Base-by-base conservation (phyloP, 805 yeast genomes). In the Candida cerambycidarum region DNA sequence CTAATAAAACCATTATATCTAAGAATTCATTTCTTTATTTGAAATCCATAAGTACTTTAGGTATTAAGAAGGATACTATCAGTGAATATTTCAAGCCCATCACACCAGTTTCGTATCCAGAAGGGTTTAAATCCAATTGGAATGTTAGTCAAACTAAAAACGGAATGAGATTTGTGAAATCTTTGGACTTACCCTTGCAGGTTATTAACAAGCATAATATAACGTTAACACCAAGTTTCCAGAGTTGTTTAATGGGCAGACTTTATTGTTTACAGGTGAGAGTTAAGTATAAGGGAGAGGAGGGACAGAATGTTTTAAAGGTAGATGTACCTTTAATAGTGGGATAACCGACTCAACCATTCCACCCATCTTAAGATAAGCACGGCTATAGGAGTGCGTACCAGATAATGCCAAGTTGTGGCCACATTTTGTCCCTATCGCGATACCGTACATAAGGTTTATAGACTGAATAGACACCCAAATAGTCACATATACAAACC, bases 171-270 rank as follows among this genome's bases (percentile, higher is more conserved):
- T 56, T 69, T 70, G 23, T 44, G 1, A 62, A 64, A 51, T 29
- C 62, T 42, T 31, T 80, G 3, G 56, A 55, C 1, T 53, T 79
- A 3, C 76, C 78, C 14, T 51, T 80, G 40, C 59, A 63, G 25
- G 58, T 73, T 15, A 50, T 59, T 24, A 68, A 71, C 35, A 73
- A 74, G 41, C 66, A 75, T 29, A 62, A 62, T 37, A 70, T 76
- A 37, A 79, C 81, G 1, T 56, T 83, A 42, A 57, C 79, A 13
- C 89, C 89, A 1, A 73, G 73, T 42, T 83, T 82, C 57, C 86
- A 82, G 51, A 75, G 73, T 38, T 83, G 89, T 58, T 60, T 78
- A 42, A 66, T 81, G n/a, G 75, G 82, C 3, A 69, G 89, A 54
- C 58, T 74, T 13, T 82, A 83, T 56, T 69, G 76, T 45, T 59